Conservation (phyloP, 2,329 filamentous ascomycete species). For the Hypoxylon sp. region DNA sequence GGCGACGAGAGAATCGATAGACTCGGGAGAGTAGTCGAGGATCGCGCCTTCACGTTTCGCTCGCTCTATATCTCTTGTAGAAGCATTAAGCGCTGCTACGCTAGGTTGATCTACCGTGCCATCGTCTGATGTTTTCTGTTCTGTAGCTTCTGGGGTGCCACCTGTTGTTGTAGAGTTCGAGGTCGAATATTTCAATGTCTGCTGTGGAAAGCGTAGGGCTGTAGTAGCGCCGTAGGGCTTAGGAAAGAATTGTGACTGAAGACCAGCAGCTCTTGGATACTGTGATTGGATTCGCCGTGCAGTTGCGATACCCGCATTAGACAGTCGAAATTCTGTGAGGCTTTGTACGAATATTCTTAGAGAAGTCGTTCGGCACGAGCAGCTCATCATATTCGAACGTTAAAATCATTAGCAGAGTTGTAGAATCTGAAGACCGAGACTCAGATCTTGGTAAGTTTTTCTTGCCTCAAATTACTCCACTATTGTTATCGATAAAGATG, state of each 20-base stretch:
- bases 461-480: slow-evolving; percentile 17
- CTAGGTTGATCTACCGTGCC: slow-evolving; percentile 15
- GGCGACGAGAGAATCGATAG: slow-evolving; percentile 51
- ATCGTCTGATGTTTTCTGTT: slow-evolving; percentile 18
- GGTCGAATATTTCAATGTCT: slow-evolving; percentile 10
- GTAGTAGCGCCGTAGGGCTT: slow-evolving; percentile 48
- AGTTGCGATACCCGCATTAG: slow-evolving; percentile 38
- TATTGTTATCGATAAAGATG: not conserved
- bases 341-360: slow-evolving; percentile 65
- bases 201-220: slow-evolving; percentile 36
- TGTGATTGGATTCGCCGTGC: slow-evolving; percentile 31
- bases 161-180: slow-evolving; percentile 11
- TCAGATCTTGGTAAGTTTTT: slow-evolving; percentile 27
- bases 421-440: slow-evolving; percentile 8
- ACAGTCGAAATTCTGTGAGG: slow-evolving; percentile 54
- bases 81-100: slow-evolving; percentile 25
- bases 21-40: slow-evolving; percentile 56
- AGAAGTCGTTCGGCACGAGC: slow-evolving; percentile 63
- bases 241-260: slow-evolving; percentile 30
- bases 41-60: slow-evolving; percentile 50
- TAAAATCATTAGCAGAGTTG: not conserved
- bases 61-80: slow-evolving; percentile 36
- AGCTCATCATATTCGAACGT: slow-evolving; percentile 59
- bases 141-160: slow-evolving; percentile 5
- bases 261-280: slow-evolving; percentile 30